phyloP scores from a whole-genome alignment of 495 filamentous ascomycete genomes.

The Jackrogersella minutella region DNA sequence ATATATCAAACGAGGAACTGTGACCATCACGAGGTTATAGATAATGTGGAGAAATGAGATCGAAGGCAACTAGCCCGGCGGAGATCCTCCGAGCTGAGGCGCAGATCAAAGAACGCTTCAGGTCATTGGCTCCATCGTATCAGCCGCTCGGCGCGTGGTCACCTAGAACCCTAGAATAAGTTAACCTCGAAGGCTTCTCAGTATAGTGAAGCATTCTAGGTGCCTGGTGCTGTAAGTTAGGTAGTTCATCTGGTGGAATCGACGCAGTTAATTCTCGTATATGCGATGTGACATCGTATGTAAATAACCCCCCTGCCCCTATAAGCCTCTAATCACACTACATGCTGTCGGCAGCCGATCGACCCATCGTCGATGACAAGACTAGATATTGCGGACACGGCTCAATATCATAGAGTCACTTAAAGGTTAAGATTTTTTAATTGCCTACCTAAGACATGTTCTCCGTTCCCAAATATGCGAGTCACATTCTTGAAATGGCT shows the following conservation, averaged over 20 bases:
- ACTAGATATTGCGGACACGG: no score
- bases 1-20: not conserved
- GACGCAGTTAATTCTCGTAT: slow-evolving; percentile 29
- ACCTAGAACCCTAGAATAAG: not conserved
- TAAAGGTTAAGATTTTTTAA: no score
- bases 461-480: no score
- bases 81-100: slow-evolving; percentile 1
- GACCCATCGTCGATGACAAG: not conserved
- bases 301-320: slow-evolving; percentile 1
- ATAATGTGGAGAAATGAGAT: slow-evolving; percentile 2
- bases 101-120: not conserved
- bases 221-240: not conserved
- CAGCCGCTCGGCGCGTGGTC: slow-evolving; percentile 33
- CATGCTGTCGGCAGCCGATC: slow-evolving; percentile 1
- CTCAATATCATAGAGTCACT: no score
- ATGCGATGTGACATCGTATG: slow-evolving; percentile 40
- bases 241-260: slow-evolving; percentile 4
- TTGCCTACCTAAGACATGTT: no score
- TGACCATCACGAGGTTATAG: slow-evolving; percentile 27
- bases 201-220: not conserved
- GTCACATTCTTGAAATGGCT: no score
- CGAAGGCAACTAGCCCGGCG: slow-evolving; percentile 2
- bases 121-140: slow-evolving; percentile 31
- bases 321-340: slow-evolving; percentile 16
- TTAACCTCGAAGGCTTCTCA: slow-evolving; percentile 1